Base-by-base conservation (phyloP, 2,329 filamentous ascomycete genomes). In the Amylocarpus encephaloides region DNA sequence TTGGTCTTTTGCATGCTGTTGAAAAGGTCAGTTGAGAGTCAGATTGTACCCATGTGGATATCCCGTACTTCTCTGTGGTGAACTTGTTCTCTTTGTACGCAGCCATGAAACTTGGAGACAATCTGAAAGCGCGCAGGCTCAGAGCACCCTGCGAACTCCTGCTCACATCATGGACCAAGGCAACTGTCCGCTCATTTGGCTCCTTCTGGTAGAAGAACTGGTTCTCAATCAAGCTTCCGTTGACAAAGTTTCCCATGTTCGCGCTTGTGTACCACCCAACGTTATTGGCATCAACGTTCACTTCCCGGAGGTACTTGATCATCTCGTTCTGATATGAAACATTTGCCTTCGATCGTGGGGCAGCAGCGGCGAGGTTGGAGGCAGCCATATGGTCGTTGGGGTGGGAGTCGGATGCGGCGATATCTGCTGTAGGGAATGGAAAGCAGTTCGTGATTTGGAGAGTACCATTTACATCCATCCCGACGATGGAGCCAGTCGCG, bases 241-340 rank as follows among this genome's bases (percentile, higher is more conserved):
- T 96, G 77, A 97, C 79, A 64, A 97, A 97, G 78, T 95, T 97
- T 71, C 93, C 93, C 88, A 98, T 94, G 70, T 90, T 95, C 57
- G 91, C 89, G 74, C 90, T 96, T 52, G 90, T 96, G 75, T 98
- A 98, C 91, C 91, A 98, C 64, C 93, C 93, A 53, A 95, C 89
- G 65, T 89, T 94, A 77, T 97, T 95, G 59, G 93, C 93, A 70
- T 98, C 93, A 53, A 97, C 88, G 70, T 97, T 98, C 66, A 98
- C 93, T 73, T 97, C 93, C 69, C 92, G 86, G 57, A 97, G 75
- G 71, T 93, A 90, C 66, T 90, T 87, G 71, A 98, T 92, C 92
- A 97, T 97, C 72, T 98, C 93, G 59, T 82, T 85, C 74, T 95
- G 88, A 73, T 98, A 97, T 62, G 77, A 73, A 18, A 85, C 78